These are phyloP conservation scores for Tetragonia tetragonoides DNA, from an alignment of 148 eudicot species.

Conservation along the genomic window DNA sequence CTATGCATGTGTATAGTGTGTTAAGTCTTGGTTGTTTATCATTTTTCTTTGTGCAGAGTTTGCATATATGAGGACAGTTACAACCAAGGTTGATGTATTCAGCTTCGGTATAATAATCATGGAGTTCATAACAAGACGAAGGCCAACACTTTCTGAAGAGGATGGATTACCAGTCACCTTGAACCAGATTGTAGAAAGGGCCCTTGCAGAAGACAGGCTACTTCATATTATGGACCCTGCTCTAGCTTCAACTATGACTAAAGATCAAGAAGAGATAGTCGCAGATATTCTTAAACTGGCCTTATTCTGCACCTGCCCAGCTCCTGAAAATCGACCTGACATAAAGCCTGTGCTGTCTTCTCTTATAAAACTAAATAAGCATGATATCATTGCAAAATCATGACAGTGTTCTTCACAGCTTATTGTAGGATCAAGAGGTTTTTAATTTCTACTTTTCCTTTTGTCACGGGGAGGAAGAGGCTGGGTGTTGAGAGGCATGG, in stretches of 20 bases:
- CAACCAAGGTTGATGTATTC: conserved; percentile 88
- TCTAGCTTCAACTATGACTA: conserved; percentile 34
- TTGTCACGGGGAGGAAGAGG: background rate
- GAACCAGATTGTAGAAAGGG: conserved; percentile 53
- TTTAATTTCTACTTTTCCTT: background rate
- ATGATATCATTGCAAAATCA: background rate
- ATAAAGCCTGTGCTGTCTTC: conserved; percentile 52
- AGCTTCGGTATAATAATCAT: conserved; percentile 79
- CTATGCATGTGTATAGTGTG: background rate
- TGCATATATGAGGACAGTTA: conserved; percentile 79
- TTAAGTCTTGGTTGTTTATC: background rate
- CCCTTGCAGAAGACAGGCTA: conserved; percentile 35
- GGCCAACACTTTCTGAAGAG: conserved; percentile 68
- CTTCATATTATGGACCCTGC: conserved; percentile 51
- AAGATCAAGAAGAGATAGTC: conserved; percentile 40
- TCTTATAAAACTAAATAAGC: conserved; percentile 47
- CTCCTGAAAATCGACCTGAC: conserved; percentile 67
- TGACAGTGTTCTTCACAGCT: conserved; percentile 1
- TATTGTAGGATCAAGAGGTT: background rate
- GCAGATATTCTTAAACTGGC: conserved; percentile 63
- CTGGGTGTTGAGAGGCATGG: too few relatives aligned
- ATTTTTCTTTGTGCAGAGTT: conserved; percentile 46
- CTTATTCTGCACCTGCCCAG: conserved; percentile 57
- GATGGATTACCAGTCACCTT: conserved; percentile 58
- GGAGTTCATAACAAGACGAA: conserved; percentile 61